phyloP scores from a whole-genome alignment of 75 land plant species.

The Pinus tabuliformis region DNA sequence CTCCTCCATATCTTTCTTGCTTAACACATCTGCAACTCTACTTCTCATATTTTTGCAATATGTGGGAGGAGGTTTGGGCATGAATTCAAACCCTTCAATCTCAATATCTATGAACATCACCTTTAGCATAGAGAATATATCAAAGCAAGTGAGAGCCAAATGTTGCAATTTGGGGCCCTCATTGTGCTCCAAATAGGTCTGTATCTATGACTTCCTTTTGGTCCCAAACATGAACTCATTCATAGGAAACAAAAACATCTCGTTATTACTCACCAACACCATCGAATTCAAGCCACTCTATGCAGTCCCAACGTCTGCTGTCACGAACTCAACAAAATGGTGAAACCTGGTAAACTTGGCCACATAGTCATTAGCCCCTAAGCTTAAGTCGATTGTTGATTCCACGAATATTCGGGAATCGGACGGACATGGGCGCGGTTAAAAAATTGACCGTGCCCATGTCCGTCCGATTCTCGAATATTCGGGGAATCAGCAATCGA shows the following conservation, averaged over 20 bases:
- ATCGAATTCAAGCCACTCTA: constrained; percentile 93
- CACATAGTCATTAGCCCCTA: too few relatives aligned
- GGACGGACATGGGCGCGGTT: too few relatives aligned
- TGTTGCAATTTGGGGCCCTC: constrained; percentile 92
- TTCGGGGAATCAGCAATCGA: too few relatives aligned
- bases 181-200: constrained; percentile 95
- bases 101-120: constrained; percentile 66
- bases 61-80: too few relatives aligned
- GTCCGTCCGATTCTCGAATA: too few relatives aligned
- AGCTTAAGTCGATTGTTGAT: too few relatives aligned
- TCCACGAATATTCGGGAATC: too few relatives aligned
- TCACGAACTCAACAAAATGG: constrained; percentile 88
- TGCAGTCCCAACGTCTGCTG: constrained; percentile 89
- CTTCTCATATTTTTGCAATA: constrained; percentile 20
- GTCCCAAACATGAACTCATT: constrained; percentile 93
- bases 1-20: too few relatives aligned
- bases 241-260: constrained; percentile 80
- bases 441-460: too few relatives aligned
- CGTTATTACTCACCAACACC: constrained; percentile 90
- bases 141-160: constrained; percentile 69
- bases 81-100: constrained; percentile 90
- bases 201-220: constrained; percentile 87
- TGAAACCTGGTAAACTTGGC: constrained; percentile 90
- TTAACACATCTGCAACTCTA: constrained; percentile 65
- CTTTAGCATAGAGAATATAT: constrained; percentile 73